phyloP scores from a whole-genome alignment of 441 rosid genomes.

The Populus hybrid region DNA sequence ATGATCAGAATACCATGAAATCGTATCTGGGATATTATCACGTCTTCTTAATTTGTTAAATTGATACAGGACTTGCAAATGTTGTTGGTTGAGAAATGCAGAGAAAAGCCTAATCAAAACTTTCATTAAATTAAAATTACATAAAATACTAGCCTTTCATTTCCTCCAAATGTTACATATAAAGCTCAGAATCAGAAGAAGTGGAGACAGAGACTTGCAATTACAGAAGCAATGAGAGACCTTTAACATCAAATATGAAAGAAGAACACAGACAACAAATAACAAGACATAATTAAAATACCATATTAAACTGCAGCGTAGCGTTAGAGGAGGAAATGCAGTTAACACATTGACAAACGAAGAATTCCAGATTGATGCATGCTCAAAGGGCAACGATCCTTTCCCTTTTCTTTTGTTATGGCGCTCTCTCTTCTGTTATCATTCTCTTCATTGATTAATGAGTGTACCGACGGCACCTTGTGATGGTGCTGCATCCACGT shows the following conservation, averaged over 20 bases:
- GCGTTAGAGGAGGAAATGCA: not conserved
- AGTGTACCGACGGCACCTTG: constrained; percentile 43
- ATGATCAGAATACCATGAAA: not conserved
- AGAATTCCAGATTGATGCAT: not conserved
- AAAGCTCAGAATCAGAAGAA: not conserved
- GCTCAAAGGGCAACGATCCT: not conserved
- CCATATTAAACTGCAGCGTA: not conserved
- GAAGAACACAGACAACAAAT: not conserved
- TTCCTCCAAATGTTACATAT: not conserved
- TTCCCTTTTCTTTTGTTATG: not conserved
- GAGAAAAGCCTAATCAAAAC: not conserved
- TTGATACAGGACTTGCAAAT: no score
- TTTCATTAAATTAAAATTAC: not conserved
- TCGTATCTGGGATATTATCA: not conserved
- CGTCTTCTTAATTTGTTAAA: no score
- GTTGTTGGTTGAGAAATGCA: not conserved
- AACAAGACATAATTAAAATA: not conserved
- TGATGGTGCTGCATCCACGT: constrained; percentile 54
- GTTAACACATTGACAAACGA: not conserved
- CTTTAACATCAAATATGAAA: not conserved
- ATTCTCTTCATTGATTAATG: constrained; percentile 10
- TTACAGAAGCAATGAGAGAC: not conserved
- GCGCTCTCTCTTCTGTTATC: not conserved
- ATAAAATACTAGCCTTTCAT: not conserved
- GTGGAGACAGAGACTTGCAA: not conserved